These are phyloP conservation scores for Flaveria floridana DNA, from an alignment of 140 eudicot genomes.

Conservation along the genomic window DNA sequence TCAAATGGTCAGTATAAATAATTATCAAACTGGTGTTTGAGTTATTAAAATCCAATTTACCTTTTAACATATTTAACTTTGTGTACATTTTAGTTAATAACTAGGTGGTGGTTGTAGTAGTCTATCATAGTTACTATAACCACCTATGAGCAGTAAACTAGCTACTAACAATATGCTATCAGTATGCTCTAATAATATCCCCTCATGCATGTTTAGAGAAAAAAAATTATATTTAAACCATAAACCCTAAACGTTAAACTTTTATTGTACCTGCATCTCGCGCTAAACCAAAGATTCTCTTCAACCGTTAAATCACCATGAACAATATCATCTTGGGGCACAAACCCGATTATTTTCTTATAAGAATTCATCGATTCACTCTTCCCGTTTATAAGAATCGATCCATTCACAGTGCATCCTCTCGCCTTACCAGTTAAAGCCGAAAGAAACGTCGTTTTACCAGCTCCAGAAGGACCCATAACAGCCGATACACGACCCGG, in stretches of 20 bases:
- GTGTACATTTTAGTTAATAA: no score
- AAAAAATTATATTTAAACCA: not conserved
- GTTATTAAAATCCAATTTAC: no score
- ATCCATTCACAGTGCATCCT: conserved; percentile 73
- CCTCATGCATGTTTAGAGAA: no score
- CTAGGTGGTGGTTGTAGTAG: no score
- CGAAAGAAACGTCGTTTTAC: conserved; percentile 87
- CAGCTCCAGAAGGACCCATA: conserved; percentile 99
- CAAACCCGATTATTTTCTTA: conserved; percentile 83
- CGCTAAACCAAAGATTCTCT: conserved; percentile 97
- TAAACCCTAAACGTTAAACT: not conserved
- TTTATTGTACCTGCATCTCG: conserved; percentile 77
- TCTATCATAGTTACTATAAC: no score
- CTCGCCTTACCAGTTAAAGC: conserved; percentile 88
- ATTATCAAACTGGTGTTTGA: no score
- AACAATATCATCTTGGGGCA: conserved; percentile 97
- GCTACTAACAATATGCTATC: no score
- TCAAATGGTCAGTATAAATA: no score
- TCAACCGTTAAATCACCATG: conserved; percentile 97
- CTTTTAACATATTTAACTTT: no score
- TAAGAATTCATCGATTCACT: conserved; percentile 63
- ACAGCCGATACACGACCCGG: conserved; percentile 94
- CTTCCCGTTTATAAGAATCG: conserved; percentile 79
- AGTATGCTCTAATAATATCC: no score
- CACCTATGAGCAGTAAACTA: no score